Evolutionary conservation across 768 basidiomycete species (phyloP).

Genomic region (Nevesoporus exiguus): DNA sequence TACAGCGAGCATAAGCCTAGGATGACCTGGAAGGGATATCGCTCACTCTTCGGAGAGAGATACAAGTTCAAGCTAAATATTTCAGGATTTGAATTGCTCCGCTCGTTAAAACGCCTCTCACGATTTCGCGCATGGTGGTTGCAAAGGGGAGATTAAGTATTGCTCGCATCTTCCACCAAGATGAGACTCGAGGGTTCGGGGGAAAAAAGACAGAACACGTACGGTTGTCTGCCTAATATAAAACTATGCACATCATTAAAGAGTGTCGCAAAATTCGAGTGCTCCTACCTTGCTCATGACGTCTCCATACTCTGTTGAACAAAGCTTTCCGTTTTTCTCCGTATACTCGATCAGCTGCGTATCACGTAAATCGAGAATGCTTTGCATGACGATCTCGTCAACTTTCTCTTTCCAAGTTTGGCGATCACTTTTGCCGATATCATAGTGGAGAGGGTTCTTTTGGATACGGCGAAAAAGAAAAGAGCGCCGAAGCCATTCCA

Average conservation of each 20-base stretch:
- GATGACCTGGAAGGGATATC: background rate
- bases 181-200: background rate
- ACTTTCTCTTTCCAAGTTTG: constrained; percentile 70
- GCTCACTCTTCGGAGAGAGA: constrained; percentile 65
- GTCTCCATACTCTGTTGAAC: constrained; percentile 74
- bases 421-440: constrained; percentile 50
- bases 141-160: constrained; percentile 58
- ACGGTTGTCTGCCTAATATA: constrained; percentile 74
- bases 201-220: constrained; percentile 8
- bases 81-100: constrained; percentile 1
- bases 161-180: constrained; percentile 54
- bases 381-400: constrained; percentile 70
- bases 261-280: background rate
- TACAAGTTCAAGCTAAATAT: constrained; percentile 58
- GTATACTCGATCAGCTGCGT: constrained; percentile 56
- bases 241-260: constrained; percentile 44
- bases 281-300: constrained; percentile 77
- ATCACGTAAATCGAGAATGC: constrained; percentile 55
- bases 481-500: constrained; percentile 78
- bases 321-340: constrained; percentile 41
- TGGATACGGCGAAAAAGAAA: constrained; percentile 86
- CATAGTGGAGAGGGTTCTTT: constrained; percentile 79
- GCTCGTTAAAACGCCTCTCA: constrained; percentile 33
- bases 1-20: constrained; percentile 27
- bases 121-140: constrained; percentile 63